phyloP scores from a whole-genome alignment of 129 eudicot species.

The Oenanthe sinensis region DNA sequence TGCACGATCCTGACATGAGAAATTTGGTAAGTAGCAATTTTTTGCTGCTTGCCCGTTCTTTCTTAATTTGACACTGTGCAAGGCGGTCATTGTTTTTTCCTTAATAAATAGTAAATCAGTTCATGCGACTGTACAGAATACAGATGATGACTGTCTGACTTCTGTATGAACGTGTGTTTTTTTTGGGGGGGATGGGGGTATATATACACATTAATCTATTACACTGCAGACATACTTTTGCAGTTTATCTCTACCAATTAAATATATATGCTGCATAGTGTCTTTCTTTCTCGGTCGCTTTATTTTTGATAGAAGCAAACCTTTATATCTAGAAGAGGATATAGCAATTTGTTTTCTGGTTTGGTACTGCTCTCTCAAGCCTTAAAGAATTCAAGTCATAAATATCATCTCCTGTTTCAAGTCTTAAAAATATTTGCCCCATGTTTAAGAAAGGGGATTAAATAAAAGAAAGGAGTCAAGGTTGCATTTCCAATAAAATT shows the following conservation, averaged over 20 bases:
- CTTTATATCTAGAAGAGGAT: neutral
- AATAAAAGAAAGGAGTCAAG: neutral
- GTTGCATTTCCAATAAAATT: neutral
- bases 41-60: neutral
- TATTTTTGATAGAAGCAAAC: neutral
- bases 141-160: too few species aligned
- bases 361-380: neutral
- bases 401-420: neutral
- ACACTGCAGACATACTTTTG: too few species aligned
- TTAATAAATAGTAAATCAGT: too few species aligned
- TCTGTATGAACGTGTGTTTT: too few species aligned
- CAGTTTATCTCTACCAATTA: neutral
- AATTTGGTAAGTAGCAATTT: slow-evolving; percentile 47
- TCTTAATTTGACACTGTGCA: neutral
- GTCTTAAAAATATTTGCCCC: neutral
- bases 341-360: neutral
- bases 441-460: neutral
- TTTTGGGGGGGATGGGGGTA: too few species aligned
- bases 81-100: too few species aligned
- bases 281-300: neutral
- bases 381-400: neutral
- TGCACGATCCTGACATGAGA: slow-evolving; percentile 75
- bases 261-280: neutral
- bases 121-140: too few species aligned
- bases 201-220: too few species aligned